phyloP scores from a whole-genome alignment of 2,329 filamentous ascomycete species.

The Seiridium cupressi region DNA sequence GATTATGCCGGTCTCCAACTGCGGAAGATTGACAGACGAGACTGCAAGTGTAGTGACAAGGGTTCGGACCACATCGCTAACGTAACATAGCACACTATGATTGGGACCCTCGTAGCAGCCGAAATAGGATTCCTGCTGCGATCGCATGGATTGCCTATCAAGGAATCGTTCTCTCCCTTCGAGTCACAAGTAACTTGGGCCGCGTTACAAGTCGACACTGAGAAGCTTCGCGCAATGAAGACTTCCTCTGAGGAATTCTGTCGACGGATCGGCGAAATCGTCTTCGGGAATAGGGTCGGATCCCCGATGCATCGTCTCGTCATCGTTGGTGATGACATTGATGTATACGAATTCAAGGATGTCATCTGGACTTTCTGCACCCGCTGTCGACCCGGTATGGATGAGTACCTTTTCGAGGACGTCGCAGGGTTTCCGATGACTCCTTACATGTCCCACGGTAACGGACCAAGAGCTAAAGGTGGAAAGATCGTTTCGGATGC shows the following conservation, averaged over 20 bases:
- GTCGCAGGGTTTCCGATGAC: slow-evolving; percentile 40
- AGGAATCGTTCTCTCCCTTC: slow-evolving; percentile 40
- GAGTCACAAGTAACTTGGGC: slow-evolving; percentile 48
- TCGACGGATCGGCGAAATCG: slow-evolving; percentile 37
- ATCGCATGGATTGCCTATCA: slow-evolving; percentile 37
- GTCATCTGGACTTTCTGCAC: slow-evolving; percentile 49
- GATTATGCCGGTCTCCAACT: slow-evolving; percentile 44
- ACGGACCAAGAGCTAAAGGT: slow-evolving; percentile 25
- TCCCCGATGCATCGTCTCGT: slow-evolving; percentile 42
- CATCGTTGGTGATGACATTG: slow-evolving; percentile 47
- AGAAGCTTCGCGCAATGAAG: slow-evolving; percentile 54
- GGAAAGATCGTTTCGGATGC: slow-evolving; percentile 47
- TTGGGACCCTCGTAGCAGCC: slow-evolving; percentile 35
- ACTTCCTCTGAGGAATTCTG: slow-evolving; percentile 39
- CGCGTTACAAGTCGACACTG: slow-evolving; percentile 54
- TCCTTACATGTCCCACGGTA: slow-evolving; percentile 45
- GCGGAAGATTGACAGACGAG: slow-evolving; percentile 40
- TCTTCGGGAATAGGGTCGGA: slow-evolving; percentile 40
- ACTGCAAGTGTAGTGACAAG: slow-evolving; percentile 12
- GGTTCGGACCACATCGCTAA: too few relatives aligned
- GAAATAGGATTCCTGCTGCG: slow-evolving; percentile 37
- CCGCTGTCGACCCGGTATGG: slow-evolving; percentile 40
- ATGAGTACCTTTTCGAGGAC: slow-evolving; percentile 45
- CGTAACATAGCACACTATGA: slow-evolving; percentile 1
- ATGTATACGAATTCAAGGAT: slow-evolving; percentile 42